A percentile compares a stretch with the other conserved stretches of the same genome.
phyloP scores from a whole-genome alignment of 441 rosid genomes.

The Eutrema salsugineum region DNA sequence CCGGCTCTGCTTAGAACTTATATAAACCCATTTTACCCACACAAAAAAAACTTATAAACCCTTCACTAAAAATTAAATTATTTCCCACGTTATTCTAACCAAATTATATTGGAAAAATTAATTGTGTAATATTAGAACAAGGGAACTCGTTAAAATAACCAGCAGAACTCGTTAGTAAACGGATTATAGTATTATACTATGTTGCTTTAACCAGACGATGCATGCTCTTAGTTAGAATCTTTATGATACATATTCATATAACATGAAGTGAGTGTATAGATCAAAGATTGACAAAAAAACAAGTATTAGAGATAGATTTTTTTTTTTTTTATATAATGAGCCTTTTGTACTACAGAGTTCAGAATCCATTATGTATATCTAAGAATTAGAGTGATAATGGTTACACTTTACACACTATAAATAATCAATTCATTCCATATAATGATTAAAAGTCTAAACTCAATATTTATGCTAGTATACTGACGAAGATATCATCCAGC shows the following conservation, averaged over 20 bases:
- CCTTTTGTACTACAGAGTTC: not conserved
- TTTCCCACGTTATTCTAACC: constrained; percentile 5
- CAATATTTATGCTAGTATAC: not conserved
- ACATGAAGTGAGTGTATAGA: not conserved
- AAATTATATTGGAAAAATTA: not conserved
- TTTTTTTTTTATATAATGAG: not conserved
- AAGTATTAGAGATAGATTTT: not conserved
- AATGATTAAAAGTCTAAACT: not conserved
- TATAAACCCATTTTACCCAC: too few species aligned
- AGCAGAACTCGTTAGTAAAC: not conserved
- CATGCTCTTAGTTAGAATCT: too few species aligned
- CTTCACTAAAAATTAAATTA: not conserved
- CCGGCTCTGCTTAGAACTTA: too few species aligned
- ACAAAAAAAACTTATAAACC: too few species aligned
- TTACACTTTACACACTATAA: not conserved
- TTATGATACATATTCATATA: too few species aligned
- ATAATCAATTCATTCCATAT: not conserved
- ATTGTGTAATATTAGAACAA: not conserved
- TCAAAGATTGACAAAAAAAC: not conserved
- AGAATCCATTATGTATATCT: not conserved
- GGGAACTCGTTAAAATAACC: not conserved
- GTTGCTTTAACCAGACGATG: not conserved
- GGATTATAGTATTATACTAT: not conserved
- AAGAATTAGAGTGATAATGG: too few species aligned
- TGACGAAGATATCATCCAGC: not conserved